Evolutionary conservation across 2,329 filamentous ascomycete species (phyloP).

Genomic region (Arachnopeziza araneosa): DNA sequence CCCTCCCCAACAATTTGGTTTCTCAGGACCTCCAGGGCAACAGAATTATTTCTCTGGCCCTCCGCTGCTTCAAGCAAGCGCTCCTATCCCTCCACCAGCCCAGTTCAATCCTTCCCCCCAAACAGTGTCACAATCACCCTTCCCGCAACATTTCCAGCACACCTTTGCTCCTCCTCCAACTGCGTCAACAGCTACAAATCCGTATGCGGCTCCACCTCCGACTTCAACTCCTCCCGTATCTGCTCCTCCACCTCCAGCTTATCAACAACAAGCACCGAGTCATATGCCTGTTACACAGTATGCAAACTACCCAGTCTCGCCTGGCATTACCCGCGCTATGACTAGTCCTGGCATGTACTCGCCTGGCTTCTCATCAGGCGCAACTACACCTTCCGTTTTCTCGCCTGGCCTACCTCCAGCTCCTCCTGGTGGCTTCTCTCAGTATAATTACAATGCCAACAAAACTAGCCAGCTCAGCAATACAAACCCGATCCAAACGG

Average conservation of each 20-base stretch:
- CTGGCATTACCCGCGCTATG: constrained; percentile 36
- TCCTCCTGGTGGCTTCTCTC: constrained; percentile 47
- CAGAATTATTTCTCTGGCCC: constrained; percentile 36
- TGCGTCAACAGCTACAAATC: constrained; percentile 4
- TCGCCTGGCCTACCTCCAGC: not conserved
- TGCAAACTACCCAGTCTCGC: constrained; percentile 40
- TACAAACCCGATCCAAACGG: constrained; percentile 33
- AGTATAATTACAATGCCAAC: constrained; percentile 42
- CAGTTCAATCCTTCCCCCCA: constrained; percentile 4
- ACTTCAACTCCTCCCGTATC: not conserved
- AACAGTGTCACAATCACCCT: constrained; percentile 18
- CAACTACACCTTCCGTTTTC: not conserved
- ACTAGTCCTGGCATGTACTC: constrained; percentile 36
- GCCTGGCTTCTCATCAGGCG: constrained; percentile 14
- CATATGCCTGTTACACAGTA: constrained; percentile 35
- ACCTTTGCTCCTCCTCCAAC: constrained; percentile 24
- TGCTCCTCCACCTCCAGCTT: constrained; percentile 14
- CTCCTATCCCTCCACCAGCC: constrained; percentile 1
- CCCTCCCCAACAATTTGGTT: constrained; percentile 33
- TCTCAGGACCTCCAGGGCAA: constrained; percentile 15
- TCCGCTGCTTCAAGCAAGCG: constrained; percentile 4
- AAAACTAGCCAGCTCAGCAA: constrained; percentile 5
- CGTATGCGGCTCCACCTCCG: constrained; percentile 7
- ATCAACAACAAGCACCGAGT: constrained; percentile 11
- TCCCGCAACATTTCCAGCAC: constrained; percentile 22